Percentiles rank a stretch among this genome's conserved stretches.
These are phyloP conservation scores for Pyricularia sp. DNA, from an alignment of 2,329 filamentous ascomycete species.

Conservation along the genomic window DNA sequence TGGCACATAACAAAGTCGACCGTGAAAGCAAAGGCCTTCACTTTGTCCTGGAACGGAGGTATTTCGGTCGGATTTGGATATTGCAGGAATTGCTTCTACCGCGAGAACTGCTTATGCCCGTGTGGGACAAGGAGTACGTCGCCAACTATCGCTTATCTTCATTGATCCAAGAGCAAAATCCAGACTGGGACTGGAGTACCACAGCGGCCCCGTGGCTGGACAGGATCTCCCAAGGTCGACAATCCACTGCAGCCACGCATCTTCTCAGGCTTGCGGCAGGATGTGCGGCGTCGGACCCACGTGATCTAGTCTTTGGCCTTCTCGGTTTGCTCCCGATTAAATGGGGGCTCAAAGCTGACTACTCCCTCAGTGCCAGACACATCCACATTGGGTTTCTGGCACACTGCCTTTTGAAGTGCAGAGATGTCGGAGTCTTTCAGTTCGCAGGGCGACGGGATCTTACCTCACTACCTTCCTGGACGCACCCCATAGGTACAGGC, in stretches of 20 bases:
- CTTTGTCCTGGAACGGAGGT: background rate
- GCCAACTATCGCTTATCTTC: background rate
- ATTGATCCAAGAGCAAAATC: background rate
- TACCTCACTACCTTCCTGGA: background rate
- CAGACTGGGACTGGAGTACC: background rate
- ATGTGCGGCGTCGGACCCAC: background rate
- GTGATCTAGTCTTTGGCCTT: slow-evolving; percentile 1
- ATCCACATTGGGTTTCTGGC: background rate
- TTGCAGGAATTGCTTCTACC: slow-evolving; percentile 8
- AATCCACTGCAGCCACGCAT: background rate
- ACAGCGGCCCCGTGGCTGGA: background rate
- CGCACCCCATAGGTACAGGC: background rate
- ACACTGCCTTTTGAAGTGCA: slow-evolving; percentile 8
- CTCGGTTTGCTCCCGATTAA: background rate
- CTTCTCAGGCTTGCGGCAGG: background rate
- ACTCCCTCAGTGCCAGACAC: background rate
- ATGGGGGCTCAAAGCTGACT: background rate
- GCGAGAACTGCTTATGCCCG: background rate
- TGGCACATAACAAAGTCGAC: background rate
- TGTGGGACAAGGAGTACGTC: background rate
- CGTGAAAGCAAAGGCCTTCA: background rate
- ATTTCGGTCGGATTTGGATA: slow-evolving; percentile 9
- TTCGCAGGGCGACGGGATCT: background rate
- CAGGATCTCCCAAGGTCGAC: background rate
- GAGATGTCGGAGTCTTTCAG: background rate